Evolutionary conservation across 2,329 filamentous ascomycete genomes (phyloP), one percentile per base, ranked within the genome.

Genomic region (Sporothrix inflata): DNA sequence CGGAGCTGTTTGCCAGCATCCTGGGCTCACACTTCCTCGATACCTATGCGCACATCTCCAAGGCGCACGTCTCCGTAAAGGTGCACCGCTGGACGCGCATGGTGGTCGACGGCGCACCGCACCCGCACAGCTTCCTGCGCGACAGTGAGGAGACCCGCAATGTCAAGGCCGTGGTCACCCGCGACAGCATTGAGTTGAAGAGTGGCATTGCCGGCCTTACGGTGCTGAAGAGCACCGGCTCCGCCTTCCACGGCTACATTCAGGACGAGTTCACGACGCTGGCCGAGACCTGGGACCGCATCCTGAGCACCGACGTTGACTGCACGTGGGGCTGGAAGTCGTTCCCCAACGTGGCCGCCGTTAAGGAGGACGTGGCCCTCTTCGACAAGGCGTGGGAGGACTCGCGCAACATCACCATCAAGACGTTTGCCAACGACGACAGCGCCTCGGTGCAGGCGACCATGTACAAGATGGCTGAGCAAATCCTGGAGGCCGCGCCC

Each of bases 391-490:
- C 94, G 24, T 98, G 91, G 87, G 85, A 90, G 75, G 86, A 87
- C 70, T 94, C 94, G n/a, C 87, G 94, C 74, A 85, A 86, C 70
- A 96, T 97, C 80, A 98, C 94, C n/a, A 86, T 98, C 81, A 92
- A 92, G 84, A 92, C 90, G 0, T 99, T 99, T 79, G 95, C 96
- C 55, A 89, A 91, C 79, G 94, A 99, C 79, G 87, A 94, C 79
- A 97, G 93, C 78, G 93, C 96, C 63, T 97, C 93, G 78, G 96
- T 99, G 30, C 96, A 99, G 84, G 91, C 91, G 78, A 98, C 95
- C 74, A 98, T 99, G 96, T 99, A 98, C 86, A 97, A 98, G 86
- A 99, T 99, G 95, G 90, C 89, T 77, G 92, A 95, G 81, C 85
- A 91, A 81, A 97, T 99, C 76, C 85, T 99, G 70, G 91, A 88